phyloP scores from a whole-genome alignment of 768 basidiomycete species.

The Mycena sanguinolenta region DNA sequence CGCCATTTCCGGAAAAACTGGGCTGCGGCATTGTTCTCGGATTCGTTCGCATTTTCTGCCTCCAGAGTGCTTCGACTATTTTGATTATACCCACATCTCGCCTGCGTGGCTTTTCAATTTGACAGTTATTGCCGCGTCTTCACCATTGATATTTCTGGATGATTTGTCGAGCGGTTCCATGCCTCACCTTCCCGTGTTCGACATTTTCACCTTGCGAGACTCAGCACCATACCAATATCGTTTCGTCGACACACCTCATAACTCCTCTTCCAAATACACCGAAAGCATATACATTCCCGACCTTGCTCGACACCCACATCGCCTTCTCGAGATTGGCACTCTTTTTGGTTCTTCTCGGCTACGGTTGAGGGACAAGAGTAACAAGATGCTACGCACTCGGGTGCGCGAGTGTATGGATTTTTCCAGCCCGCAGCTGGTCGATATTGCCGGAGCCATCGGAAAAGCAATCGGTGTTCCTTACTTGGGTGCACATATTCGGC shows the following conservation, averaged over 20 bases:
- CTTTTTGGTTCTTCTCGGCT: constrained; percentile 84
- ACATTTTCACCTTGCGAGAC: constrained; percentile 67
- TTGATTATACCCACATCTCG: constrained; percentile 71
- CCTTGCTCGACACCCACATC: constrained; percentile 56
- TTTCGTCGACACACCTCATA: constrained; percentile 62
- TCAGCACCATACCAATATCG: constrained; percentile 71
- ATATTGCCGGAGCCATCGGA: constrained; percentile 59
- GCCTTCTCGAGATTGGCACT: constrained; percentile 78
- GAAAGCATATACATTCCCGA: constrained; percentile 58
- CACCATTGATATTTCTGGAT: constrained; percentile 62
- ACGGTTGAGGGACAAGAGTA: constrained; percentile 56
- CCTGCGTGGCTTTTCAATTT: constrained; percentile 82
- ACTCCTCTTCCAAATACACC: constrained; percentile 54
- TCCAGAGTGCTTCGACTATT: constrained; percentile 73
- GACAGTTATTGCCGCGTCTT: constrained; percentile 49
- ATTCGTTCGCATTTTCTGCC: constrained; percentile 53
- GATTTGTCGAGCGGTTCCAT: constrained; percentile 66
- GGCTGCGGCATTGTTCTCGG: constrained; percentile 64
- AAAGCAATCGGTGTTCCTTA: constrained; percentile 61
- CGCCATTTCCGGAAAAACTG: constrained; percentile 63
- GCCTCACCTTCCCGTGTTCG: constrained; percentile 49
- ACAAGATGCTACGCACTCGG: constrained; percentile 57
- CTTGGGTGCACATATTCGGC: constrained; percentile 74
- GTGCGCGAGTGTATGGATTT: constrained; percentile 73
- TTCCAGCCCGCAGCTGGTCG: constrained; percentile 60